Conservation (phyloP, 768 basidiomycete genomes). For the Exsudoporus frostii region DNA sequence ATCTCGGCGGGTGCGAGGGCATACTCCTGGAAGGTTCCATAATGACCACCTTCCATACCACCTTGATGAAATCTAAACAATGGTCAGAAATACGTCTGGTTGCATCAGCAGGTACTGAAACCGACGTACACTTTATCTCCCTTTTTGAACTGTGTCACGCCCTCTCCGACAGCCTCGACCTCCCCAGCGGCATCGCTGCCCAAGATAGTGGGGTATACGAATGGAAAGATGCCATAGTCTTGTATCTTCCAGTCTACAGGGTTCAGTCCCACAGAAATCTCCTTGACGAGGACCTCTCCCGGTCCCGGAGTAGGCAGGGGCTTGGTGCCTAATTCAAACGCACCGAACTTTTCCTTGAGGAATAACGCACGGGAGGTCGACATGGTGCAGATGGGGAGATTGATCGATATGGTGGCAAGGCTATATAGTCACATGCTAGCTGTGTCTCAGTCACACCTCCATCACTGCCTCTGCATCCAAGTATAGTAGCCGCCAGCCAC, state of each 20-base stretch:
- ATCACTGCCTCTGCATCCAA: too few relatives aligned
- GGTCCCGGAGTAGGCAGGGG: constrained; percentile 32
- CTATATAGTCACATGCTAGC: too few relatives aligned
- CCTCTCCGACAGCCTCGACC: constrained; percentile 39
- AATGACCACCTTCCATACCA: neutral
- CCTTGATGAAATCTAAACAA: constrained; percentile 21
- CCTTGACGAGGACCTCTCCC: constrained; percentile 43
- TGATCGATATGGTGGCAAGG: neutral
- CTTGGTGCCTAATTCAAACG: constrained; percentile 11
- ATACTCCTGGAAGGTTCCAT: constrained; percentile 29
- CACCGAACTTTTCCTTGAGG: constrained; percentile 19
- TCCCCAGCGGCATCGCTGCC: constrained; percentile 41
- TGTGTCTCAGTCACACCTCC: too few relatives aligned
- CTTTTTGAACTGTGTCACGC: constrained; percentile 35
- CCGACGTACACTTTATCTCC: constrained; percentile 29
- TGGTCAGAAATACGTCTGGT: neutral
- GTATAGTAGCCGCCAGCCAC: too few relatives aligned
- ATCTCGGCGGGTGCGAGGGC: constrained; percentile 22
- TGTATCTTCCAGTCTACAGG: constrained; percentile 40
- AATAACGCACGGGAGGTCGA: constrained; percentile 14
- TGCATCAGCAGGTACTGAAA: neutral
- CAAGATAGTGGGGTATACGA: constrained; percentile 34
- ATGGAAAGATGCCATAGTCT: neutral
- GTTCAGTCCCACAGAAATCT: constrained; percentile 41
- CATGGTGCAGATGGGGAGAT: neutral